A percentile compares a stretch with the other conserved stretches of the same genome.
phyloP scores from a whole-genome alignment of 345 rosid species.

The Brassica juncea region DNA sequence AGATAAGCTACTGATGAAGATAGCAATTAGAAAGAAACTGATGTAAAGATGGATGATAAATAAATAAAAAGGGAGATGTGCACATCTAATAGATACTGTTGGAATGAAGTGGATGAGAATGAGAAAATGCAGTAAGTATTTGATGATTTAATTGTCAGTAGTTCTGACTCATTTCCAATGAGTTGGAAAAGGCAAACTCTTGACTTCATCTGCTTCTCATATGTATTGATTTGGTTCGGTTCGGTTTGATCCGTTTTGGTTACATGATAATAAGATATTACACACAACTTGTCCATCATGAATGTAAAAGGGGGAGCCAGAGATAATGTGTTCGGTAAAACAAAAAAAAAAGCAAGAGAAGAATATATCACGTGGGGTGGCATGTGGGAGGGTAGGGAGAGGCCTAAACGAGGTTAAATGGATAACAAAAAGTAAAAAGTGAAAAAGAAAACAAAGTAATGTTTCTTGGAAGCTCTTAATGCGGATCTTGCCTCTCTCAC shows the following conservation, averaged over 20 bases:
- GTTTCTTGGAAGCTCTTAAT: slow-evolving; percentile 55
- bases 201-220: slow-evolving; percentile 18
- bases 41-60: not conserved
- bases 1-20: slow-evolving; percentile 2
- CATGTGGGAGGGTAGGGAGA: slow-evolving; percentile 42
- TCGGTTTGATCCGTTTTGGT: slow-evolving; percentile 16
- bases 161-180: not conserved
- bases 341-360: not conserved
- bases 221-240: not conserved
- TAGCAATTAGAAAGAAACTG: not conserved
- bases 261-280: not conserved
- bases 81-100: slow-evolving; percentile 9
- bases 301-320: slow-evolving; percentile 2
- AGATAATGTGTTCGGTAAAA: not conserved
- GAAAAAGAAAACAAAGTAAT: slow-evolving; percentile 22
- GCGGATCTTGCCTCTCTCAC: slow-evolving; percentile 69
- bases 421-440: slow-evolving; percentile 27
- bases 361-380: slow-evolving; percentile 38
- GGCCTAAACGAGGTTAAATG: slow-evolving; percentile 39
- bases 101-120: slow-evolving; percentile 29
- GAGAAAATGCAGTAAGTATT: slow-evolving; percentile 25
- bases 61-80: slow-evolving; percentile 15
- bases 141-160: slow-evolving; percentile 33
- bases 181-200: slow-evolving; percentile 30
- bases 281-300: slow-evolving; percentile 25